These are phyloP conservation scores for Mychonastes homosphaera DNA, from an alignment of 139 green algal species.

Conservation along the genomic window DNA sequence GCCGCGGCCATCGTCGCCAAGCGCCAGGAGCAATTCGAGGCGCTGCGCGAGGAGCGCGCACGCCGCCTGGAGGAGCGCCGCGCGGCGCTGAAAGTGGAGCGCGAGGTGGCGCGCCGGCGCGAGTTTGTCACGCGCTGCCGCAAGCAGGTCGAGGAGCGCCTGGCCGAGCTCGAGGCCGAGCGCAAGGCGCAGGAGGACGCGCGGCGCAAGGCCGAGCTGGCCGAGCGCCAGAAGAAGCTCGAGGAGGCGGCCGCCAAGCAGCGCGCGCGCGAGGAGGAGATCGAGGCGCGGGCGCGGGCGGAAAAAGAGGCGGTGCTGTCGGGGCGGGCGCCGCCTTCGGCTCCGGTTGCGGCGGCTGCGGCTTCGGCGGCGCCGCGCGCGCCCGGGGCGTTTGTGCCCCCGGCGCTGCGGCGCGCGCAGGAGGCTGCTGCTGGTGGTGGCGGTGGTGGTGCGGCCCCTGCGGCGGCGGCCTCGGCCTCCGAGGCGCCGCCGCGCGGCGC, in stretches of 20 bases:
- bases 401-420: background rate
- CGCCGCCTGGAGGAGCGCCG: constrained; percentile 40
- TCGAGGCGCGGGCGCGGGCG: constrained; percentile 37
- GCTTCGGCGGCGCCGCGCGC: background rate
- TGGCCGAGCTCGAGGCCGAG: constrained; percentile 21
- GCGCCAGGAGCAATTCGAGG: constrained; percentile 83
- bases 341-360: background rate
- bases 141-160: constrained; percentile 40
- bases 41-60: constrained; percentile 37
- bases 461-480: too few relatives aligned
- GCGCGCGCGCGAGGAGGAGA: constrained; percentile 38
- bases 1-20: constrained; percentile 53
- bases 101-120: constrained; percentile 52
- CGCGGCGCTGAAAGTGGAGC: constrained; percentile 37
- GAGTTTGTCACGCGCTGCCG: constrained; percentile 67
- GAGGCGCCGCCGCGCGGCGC: background rate
- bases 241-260: constrained; percentile 39
- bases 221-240: constrained; percentile 43
- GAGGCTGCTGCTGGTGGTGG: too few relatives aligned
- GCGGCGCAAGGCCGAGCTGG: constrained; percentile 18
- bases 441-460: too few relatives aligned
- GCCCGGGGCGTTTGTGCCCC: too few relatives aligned
- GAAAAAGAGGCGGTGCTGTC: constrained; percentile 15
- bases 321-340: background rate
- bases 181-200: constrained; percentile 27